Evolutionary conservation across 23 red algal species (phyloP).

Genomic region (Gracilaria gracilis): DNA sequence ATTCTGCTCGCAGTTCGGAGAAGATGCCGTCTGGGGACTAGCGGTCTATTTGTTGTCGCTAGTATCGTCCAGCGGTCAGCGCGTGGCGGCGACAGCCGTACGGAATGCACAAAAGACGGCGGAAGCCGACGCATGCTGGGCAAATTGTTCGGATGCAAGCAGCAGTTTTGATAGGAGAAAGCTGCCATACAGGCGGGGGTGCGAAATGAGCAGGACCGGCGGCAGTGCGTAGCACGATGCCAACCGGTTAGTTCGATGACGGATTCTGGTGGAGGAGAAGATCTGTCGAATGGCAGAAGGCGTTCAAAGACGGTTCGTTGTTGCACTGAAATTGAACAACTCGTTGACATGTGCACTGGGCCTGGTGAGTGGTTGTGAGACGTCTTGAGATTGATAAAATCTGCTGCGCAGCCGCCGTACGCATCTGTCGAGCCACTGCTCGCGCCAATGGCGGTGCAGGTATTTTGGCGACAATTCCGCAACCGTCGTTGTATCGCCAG

Average conservation of each 20-base stretch:
- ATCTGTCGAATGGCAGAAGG: not conserved
- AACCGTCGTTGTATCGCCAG: not conserved
- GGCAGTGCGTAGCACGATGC: slow-evolving; percentile 7
- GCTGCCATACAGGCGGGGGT: not conserved
- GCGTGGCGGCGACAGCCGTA: not conserved
- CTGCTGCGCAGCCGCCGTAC: not conserved
- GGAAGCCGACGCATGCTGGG: not conserved
- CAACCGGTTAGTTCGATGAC: slow-evolving; percentile 14
- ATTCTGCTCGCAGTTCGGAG: not conserved
- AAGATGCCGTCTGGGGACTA: not conserved
- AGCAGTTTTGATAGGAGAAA: slow-evolving; percentile 21
- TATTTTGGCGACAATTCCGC: not conserved
- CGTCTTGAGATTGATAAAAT: not conserved
- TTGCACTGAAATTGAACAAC: slow-evolving; percentile 1
- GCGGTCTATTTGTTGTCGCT: not conserved
- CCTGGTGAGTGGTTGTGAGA: slow-evolving; percentile 7
- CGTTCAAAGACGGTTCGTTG: not conserved
- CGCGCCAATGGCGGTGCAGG: not conserved
- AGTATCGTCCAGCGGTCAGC: not conserved
- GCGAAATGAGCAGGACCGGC: not conserved
- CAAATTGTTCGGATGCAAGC: not conserved
- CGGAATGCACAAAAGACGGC: slow-evolving; percentile 16
- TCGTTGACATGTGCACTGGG: slow-evolving; percentile 13
- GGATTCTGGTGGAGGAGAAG: not conserved
- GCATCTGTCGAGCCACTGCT: not conserved